phyloP scores from a whole-genome alignment of 257 asterid species.

The Ophiorrhiza pumila region DNA sequence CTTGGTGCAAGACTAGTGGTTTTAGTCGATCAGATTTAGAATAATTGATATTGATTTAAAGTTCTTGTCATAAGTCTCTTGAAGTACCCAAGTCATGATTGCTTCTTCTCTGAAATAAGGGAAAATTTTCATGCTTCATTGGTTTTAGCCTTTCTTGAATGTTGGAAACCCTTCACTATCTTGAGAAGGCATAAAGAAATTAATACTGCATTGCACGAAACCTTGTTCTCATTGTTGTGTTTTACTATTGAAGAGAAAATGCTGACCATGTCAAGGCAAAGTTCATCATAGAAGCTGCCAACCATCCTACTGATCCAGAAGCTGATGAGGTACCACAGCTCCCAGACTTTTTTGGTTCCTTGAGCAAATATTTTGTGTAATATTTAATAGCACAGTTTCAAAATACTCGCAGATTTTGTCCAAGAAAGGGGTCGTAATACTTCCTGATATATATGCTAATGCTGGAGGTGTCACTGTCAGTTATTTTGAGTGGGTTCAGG shows the following conservation, averaged over 20 bases:
- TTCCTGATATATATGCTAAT: conserved; percentile 87
- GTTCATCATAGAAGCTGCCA: conserved; percentile 84
- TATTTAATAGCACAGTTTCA: not conserved
- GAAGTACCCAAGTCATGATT: not conserved
- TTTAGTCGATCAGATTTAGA: not conserved
- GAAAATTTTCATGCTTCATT: not conserved
- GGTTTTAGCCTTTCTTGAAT: not conserved
- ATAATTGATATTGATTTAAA: not conserved
- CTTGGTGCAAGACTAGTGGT: not conserved
- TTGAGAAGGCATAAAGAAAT: not conserved
- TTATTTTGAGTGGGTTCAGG: conserved; percentile 98
- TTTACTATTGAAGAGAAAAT: conserved; percentile 57
- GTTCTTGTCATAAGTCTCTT: not conserved
- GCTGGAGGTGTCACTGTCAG: conserved; percentile 95
- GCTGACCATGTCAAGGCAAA: conserved; percentile 69
- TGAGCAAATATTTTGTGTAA: not conserved
- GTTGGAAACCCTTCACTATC: not conserved
- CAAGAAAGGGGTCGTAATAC: conserved; percentile 66
- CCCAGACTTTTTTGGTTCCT: not conserved
- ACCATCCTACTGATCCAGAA: conserved; percentile 92
- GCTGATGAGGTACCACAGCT: conserved; percentile 74
- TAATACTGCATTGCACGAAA: not conserved
- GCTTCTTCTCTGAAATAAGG: not conserved
- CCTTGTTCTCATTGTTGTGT: not conserved
- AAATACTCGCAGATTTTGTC: conserved; percentile 60